Conservation (phyloP, 768 basidiomycete genomes). For the Clitopilus hobsonii region DNA sequence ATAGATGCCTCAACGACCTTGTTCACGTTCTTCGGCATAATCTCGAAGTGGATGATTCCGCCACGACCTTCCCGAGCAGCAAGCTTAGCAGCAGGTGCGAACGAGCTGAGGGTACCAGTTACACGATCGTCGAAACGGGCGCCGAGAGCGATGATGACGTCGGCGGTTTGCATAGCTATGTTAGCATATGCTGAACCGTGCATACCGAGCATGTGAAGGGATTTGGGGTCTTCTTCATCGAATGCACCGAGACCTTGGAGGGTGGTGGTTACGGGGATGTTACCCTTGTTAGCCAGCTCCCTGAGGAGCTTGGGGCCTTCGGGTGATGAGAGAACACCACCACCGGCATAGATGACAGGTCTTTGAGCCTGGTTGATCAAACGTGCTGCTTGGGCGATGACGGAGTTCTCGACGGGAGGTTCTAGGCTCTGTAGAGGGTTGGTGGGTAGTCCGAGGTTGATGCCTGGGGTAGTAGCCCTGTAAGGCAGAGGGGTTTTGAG, state of each 20-base stretch:
- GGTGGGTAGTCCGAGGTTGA: constrained; percentile 63
- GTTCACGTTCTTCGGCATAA: constrained; percentile 98
- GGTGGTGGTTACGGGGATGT: constrained; percentile 97
- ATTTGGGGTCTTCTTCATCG: constrained; percentile 83
- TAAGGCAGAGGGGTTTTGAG: constrained; percentile 80
- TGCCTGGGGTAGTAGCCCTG: constrained; percentile 82
- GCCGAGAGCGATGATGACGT: constrained; percentile 96
- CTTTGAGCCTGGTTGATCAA: constrained; percentile 90
- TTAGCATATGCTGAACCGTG: constrained; percentile 98
- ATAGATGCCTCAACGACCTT: constrained; percentile 96
- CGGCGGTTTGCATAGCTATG: constrained; percentile 95
- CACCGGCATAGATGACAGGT: constrained; percentile 91
- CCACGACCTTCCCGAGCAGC: constrained; percentile 85
- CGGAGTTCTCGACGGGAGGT: constrained; percentile 54
- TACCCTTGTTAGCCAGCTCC: constrained; percentile 74
- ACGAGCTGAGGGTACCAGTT: constrained; percentile 83
- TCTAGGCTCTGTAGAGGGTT: constrained; percentile 63
- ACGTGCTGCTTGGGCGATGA: constrained; percentile 79
- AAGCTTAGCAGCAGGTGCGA: constrained; percentile 86
- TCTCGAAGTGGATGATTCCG: constrained; percentile 99
- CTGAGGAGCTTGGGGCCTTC: constrained; percentile 79
- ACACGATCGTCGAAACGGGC: constrained; percentile 98
- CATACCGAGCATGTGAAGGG: constrained; percentile 98
- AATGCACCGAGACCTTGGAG: constrained; percentile 94
- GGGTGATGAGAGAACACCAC: constrained; percentile 80